Evolutionary conservation across 768 basidiomycete genomes (phyloP), one percentile per base, ranked within the genome.

Genomic region (Mycena alexandri): DNA sequence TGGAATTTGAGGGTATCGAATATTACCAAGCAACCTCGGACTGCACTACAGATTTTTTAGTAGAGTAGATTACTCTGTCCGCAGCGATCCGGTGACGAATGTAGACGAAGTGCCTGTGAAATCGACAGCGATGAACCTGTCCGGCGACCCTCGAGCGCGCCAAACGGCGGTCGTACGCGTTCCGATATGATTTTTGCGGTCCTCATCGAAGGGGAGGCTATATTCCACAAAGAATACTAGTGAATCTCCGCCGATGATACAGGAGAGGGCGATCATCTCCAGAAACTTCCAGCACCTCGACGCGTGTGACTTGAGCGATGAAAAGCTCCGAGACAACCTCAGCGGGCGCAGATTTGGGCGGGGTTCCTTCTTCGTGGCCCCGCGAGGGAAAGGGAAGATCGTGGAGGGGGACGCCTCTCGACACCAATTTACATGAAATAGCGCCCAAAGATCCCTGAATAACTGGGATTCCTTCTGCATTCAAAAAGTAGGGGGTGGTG

Each of bases 291-390:
- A 68, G 46, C 50, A 72, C 60, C 70, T 84, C 82, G 67, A 95
- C 90, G 29, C 88, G 79, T 34, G 88, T 78, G 13, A 96, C 94
- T n/a, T 84, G 81, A 16, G 93, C 94, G 68, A 96, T 88, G 78
- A 94, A 95, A 46, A 96, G 79, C 81, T 95, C 91, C 43, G 90
- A 92, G 22, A 76, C 72, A 75, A 81, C 75, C 69, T 56, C 61
- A 73, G 43, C 19, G 24, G 64, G 12, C 63, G 73, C 58, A 33
- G 55, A 42, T 19, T 55, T 48, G 60, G 58, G 67, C 29, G 69
- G 51, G 24, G 68, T 63, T 58, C 69, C 29, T 46, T 73, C 51
- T n/a, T 55, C 29, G 59, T 66, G 36, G 61, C 65, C 38, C 57
- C 71, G 72, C 46, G 70, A 77, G 22, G 87, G 72, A 67, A 76